phyloP scores from a whole-genome alignment of 2,329 filamentous ascomycete species.

The Teratosphaeria epicoccoides region DNA sequence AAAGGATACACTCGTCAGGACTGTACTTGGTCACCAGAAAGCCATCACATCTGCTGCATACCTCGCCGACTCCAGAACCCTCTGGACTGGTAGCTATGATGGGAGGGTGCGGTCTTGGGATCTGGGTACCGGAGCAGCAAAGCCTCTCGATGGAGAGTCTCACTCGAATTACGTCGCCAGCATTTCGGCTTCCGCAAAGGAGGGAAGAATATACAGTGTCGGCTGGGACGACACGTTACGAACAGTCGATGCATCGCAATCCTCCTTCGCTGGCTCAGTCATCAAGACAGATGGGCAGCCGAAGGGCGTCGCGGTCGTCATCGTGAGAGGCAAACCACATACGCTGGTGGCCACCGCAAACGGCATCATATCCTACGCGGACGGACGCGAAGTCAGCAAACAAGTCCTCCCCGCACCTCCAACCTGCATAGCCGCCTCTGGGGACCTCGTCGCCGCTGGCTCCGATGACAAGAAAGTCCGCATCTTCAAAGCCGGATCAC shows the following conservation, averaged over 20 bases:
- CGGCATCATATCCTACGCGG: conserved; percentile 49
- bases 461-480: conserved; percentile 63
- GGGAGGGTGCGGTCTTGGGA: conserved; percentile 83
- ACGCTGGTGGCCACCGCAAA: conserved; percentile 44
- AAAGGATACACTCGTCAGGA: conserved; percentile 54
- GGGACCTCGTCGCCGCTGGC: conserved; percentile 62
- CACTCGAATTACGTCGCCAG: conserved; percentile 81
- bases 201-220: conserved; percentile 60
- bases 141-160: conserved; percentile 63
- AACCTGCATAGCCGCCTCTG: conserved; percentile 60
- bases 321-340: conserved; percentile 42
- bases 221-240: conserved; percentile 92
- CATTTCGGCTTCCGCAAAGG: conserved; percentile 48
- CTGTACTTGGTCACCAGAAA: conserved; percentile 84
- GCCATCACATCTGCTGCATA: conserved; percentile 68
- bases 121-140: conserved; percentile 54
- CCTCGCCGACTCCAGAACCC: conserved; percentile 46
- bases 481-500: conserved; percentile 55
- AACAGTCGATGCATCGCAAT: conserved; percentile 61
- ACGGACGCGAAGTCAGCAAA: conserved; percentile 36
- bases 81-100: conserved; percentile 89
- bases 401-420: conserved; percentile 49
- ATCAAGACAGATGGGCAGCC: conserved; percentile 68
- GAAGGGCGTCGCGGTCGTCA: conserved; percentile 55
- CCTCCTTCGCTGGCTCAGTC: conserved; percentile 61